Evolutionary conservation across 2,329 filamentous ascomycete genomes (phyloP).

Genomic region (Aspergillus fructus): DNA sequence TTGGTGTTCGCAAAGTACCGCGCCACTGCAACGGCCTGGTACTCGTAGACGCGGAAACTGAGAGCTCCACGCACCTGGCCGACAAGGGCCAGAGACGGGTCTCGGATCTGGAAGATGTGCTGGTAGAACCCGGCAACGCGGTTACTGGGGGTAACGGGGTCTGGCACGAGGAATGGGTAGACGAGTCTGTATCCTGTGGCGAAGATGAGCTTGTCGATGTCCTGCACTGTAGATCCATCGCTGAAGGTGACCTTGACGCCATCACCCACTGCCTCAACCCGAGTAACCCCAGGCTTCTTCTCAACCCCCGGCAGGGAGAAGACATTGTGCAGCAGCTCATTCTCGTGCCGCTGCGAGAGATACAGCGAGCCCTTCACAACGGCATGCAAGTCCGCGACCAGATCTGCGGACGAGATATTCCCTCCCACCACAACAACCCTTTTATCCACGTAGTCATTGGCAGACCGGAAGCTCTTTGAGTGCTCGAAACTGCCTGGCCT

Average conservation of each 20-base stretch:
- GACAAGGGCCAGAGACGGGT: constrained; percentile 30
- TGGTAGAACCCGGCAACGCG: constrained; percentile 28
- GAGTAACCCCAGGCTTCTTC: constrained; percentile 18
- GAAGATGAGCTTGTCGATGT: constrained; percentile 32
- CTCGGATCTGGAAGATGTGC: constrained; percentile 30
- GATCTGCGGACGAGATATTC: constrained; percentile 30
- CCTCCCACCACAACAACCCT: constrained; percentile 31
- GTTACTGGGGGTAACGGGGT: constrained; percentile 25
- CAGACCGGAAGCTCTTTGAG: constrained; percentile 35
- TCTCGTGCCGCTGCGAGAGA: constrained; percentile 20
- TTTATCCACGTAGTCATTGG: constrained; percentile 38
- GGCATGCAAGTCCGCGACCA: constrained; percentile 24
- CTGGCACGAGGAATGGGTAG: constrained; percentile 29
- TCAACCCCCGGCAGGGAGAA: constrained; percentile 26
- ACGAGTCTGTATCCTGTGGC: constrained; percentile 30
- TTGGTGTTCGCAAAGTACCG: constrained; percentile 28
- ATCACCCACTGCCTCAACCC: constrained; percentile 1
- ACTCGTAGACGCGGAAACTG: constrained; percentile 32
- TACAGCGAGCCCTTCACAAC: constrained; percentile 23
- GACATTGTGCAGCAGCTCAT: constrained; percentile 20
- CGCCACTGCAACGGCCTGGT: constrained; percentile 31
- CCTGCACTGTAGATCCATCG: constrained; percentile 17
- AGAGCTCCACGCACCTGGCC: constrained; percentile 29
- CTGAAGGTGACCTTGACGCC: constrained; percentile 20
- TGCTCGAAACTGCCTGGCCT: constrained; percentile 39